Percentiles rank a stretch among this genome's conserved stretches.
phyloP scores from a whole-genome alignment of 352 stramenopile genomes.

The Pythium chondricola region DNA sequence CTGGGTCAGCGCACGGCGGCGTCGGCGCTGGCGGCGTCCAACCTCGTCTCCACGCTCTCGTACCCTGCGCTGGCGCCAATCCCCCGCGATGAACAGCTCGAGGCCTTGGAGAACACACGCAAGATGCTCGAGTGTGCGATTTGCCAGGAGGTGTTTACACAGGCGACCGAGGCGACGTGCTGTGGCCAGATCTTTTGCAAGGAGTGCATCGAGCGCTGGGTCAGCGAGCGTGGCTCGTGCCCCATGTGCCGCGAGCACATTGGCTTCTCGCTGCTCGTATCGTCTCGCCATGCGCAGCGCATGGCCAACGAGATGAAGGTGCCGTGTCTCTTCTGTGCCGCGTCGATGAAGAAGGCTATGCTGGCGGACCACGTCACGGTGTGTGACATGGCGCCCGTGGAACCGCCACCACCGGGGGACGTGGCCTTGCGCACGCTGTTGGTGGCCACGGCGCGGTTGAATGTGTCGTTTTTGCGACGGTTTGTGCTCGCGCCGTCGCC shows the following conservation, averaged over 20 bases:
- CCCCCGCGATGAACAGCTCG: conserved; percentile 68
- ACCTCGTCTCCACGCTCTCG: conserved; percentile 64
- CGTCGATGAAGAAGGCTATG: conserved; percentile 70
- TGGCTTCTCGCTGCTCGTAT: conserved; percentile 53
- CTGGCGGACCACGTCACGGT: conserved; percentile 50
- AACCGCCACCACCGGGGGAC: conserved; percentile 66
- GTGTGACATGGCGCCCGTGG: conserved; percentile 64
- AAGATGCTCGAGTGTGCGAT: conserved; percentile 87
- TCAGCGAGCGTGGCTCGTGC: conserved; percentile 72
- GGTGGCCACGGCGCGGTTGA: conserved; percentile 50
- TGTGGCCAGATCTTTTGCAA: conserved; percentile 85
- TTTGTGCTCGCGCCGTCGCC: conserved; percentile 60
- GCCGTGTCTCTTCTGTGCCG: conserved; percentile 51
- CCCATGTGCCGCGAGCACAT: conserved; percentile 79
- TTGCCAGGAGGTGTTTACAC: conserved; percentile 76
- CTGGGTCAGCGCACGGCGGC: conserved; percentile 72
- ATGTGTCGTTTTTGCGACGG: conserved; percentile 36
- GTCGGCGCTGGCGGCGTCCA: conserved; percentile 62
- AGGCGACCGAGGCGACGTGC: conserved; percentile 69
- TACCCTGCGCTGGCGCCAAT: conserved; percentile 47
- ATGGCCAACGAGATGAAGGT: conserved; percentile 87
- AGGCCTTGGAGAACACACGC: conserved; percentile 70
- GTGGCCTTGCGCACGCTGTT: conserved; percentile 59
- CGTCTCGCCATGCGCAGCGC: conserved; percentile 63
- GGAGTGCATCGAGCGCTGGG: conserved; percentile 77